phyloP scores from a whole-genome alignment of 768 basidiomycete species.

The Candolleomyces efflorescens region DNA sequence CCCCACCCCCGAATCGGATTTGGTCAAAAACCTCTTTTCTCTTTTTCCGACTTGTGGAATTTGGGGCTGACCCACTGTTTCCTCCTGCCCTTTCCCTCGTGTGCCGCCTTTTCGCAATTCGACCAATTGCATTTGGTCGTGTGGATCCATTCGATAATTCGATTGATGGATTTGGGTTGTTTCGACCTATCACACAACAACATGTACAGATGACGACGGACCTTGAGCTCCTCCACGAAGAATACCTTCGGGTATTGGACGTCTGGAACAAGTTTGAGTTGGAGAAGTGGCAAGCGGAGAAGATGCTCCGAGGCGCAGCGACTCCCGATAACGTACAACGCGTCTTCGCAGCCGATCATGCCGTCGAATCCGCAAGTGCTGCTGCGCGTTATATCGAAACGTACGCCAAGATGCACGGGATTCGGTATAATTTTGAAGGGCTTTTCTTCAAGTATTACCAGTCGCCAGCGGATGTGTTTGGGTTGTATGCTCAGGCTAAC shows the following conservation, averaged over 20 bases:
- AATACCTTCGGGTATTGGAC: constrained; percentile 4
- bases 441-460: constrained; percentile 7
- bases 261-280: constrained; percentile 4
- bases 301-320: neutral
- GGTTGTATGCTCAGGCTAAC: neutral
- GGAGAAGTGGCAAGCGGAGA: constrained; percentile 3
- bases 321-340: neutral
- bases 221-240: constrained; percentile 1
- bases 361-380: neutral
- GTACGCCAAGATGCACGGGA: neutral
- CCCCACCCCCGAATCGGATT: neutral
- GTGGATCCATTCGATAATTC: too few relatives aligned
- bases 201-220: constrained; percentile 2
- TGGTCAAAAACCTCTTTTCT: too few relatives aligned
- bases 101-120: too few relatives aligned
- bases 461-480: neutral
- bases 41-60: too few relatives aligned
- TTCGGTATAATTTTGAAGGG: neutral
- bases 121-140: too few relatives aligned
- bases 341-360: neutral
- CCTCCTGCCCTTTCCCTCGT: constrained; percentile 1
- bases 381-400: constrained; percentile 7
- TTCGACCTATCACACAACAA: too few relatives aligned
- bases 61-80: neutral
- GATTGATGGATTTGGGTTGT: too few relatives aligned